Evolutionary conservation across 2,329 filamentous ascomycete species (phyloP).

Genomic region (Fusarium verticillioides): DNA sequence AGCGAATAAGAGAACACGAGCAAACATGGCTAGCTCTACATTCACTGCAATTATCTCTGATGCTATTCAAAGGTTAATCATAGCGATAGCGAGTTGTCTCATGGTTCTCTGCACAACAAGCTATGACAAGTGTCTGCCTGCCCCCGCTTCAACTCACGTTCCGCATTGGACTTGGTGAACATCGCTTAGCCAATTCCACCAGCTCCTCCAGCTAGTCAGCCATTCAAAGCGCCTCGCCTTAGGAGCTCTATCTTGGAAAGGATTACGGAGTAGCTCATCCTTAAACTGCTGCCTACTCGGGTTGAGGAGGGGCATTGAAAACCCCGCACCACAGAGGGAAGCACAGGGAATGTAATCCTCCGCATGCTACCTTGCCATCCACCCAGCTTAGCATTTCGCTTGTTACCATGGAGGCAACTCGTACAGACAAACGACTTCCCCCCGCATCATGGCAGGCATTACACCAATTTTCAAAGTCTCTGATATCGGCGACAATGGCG

Average conservation of each 20-base stretch:
- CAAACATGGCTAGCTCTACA: neutral
- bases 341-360: neutral
- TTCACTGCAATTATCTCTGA: neutral
- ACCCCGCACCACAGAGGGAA: neutral
- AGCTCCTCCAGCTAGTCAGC: neutral
- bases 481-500: neutral
- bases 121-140: neutral
- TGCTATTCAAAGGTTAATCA: neutral
- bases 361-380: neutral
- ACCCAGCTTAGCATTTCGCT: neutral
- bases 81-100: neutral
- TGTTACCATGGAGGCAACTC: neutral
- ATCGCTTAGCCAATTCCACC: neutral
- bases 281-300: neutral
- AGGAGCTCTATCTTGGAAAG: neutral
- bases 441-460: neutral
- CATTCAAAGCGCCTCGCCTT: neutral
- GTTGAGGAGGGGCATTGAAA: neutral
- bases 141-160: neutral
- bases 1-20: neutral
- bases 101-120: too few relatives aligned
- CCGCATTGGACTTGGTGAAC: rapidly evolving
- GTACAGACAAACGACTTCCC: neutral
- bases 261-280: neutral
- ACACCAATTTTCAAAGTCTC: neutral